These are phyloP conservation scores for Zarea fungicola DNA, from an alignment of 2,329 filamentous ascomycete species.

Conservation along the genomic window DNA sequence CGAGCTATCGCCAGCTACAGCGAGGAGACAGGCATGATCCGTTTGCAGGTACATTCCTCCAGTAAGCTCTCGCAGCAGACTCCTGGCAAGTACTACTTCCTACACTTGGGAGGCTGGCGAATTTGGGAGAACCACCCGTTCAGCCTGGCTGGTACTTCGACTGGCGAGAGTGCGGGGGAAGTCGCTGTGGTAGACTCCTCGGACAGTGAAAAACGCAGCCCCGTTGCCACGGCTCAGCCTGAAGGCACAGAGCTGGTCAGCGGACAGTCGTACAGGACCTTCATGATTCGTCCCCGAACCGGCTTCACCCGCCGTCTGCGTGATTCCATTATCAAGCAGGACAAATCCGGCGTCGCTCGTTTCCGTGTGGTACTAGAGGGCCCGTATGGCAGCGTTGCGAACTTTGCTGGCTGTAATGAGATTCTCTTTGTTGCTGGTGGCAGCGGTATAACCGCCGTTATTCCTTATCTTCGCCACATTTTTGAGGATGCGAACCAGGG, in stretches of 20 bases:
- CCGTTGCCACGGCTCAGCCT: slow-evolving; percentile 14
- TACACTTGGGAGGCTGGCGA: slow-evolving; percentile 29
- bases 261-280: slow-evolving; percentile 23
- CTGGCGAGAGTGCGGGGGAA: neutral
- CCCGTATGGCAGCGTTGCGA: slow-evolving; percentile 29
- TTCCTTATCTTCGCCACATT: slow-evolving; percentile 27
- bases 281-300: slow-evolving; percentile 32
- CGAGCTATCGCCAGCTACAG: slow-evolving; percentile 28
- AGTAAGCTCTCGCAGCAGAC: slow-evolving; percentile 24
- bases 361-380: slow-evolving; percentile 31
- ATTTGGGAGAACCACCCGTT: slow-evolving; percentile 41
- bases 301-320: slow-evolving; percentile 30
- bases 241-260: neutral
- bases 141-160: slow-evolving; percentile 27
- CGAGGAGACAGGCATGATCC: slow-evolving; percentile 30
- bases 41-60: slow-evolving; percentile 27
- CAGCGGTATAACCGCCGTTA: slow-evolving; percentile 31
- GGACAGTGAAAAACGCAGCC: slow-evolving; percentile 17
- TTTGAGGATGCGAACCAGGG: slow-evolving; percentile 15
- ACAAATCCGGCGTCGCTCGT: slow-evolving; percentile 15
- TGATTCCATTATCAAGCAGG: slow-evolving; percentile 16
- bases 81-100: slow-evolving; percentile 35
- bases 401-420: slow-evolving; percentile 26
- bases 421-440: slow-evolving; percentile 33
- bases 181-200: neutral